A percentile compares a stretch with the other conserved stretches of the same genome.
Conservation (phyloP, 495 filamentous ascomycete genomes). For the Neurospora sp. region DNA sequence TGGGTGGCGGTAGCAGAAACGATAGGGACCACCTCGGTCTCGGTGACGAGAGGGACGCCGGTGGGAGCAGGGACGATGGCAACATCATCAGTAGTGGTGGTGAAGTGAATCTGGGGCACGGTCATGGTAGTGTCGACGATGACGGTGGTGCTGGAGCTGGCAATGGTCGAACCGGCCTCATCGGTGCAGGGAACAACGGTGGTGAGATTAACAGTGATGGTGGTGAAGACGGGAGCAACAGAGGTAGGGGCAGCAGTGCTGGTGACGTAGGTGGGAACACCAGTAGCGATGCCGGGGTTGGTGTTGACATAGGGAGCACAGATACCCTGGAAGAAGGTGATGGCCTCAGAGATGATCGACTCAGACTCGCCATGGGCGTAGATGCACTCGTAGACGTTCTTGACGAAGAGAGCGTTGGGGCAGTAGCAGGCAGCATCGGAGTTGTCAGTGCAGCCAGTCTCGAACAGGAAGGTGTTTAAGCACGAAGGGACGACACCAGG, state of each 20-base stretch:
- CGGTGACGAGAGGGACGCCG: conserved; percentile 10
- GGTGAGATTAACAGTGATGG: conserved; percentile 45
- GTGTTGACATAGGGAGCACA: conserved; percentile 62
- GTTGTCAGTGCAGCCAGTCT: conserved; percentile 71
- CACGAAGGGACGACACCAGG: conserved; percentile 74
- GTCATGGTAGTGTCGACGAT: conserved; percentile 50
- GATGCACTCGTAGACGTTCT: conserved; percentile 73
- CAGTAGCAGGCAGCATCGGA: conserved; percentile 80
- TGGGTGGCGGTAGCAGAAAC: conserved; percentile 30
- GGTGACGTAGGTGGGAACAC: conserved; percentile 49
- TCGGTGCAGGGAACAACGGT: conserved; percentile 44
- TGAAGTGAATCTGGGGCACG: conserved; percentile 67
- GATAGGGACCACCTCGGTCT: conserved; percentile 6
- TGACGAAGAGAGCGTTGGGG: conserved; percentile 62
- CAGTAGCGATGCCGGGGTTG: conserved; percentile 81
- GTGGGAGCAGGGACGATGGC: conserved; percentile 35
- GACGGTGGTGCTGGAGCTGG: conserved; percentile 43
- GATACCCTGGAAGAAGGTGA: conserved; percentile 84
- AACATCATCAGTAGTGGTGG: conserved; percentile 37
- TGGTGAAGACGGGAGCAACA: conserved; percentile 44
- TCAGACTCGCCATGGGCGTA: conserved; percentile 60
- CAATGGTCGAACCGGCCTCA: conserved; percentile 35
- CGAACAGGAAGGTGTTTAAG: conserved; percentile 85
- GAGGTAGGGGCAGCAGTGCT: conserved; percentile 37
- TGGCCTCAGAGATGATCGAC: conserved; percentile 55